Evolutionary conservation across 768 basidiomycete genomes (phyloP).

Genomic region (Suillus spraguei): DNA sequence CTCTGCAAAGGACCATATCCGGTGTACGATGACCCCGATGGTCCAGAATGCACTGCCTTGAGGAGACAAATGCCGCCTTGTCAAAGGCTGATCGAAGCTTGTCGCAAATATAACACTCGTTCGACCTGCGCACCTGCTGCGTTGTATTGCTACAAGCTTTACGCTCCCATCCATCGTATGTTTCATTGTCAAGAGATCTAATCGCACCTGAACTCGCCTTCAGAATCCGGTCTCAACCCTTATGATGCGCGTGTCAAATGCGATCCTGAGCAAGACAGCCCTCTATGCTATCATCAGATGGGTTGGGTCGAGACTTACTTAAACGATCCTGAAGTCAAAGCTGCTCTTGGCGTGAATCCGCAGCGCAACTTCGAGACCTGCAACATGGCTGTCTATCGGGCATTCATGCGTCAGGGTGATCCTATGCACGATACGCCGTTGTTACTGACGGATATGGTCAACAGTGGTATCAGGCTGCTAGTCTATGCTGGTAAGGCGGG

Average conservation of each 20-base stretch:
- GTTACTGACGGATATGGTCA: constrained; percentile 78
- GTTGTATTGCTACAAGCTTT: constrained; percentile 82
- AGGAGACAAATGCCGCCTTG: constrained; percentile 71
- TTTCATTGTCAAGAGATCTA: constrained; percentile 13
- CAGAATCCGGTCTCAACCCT: constrained; percentile 78
- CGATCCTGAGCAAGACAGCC: constrained; percentile 68
- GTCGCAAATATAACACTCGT: constrained; percentile 62
- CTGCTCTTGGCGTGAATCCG: constrained; percentile 73
- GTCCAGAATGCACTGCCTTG: constrained; percentile 66
- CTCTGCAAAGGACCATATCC: constrained; percentile 83
- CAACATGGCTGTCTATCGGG: constrained; percentile 79
- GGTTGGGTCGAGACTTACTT: constrained; percentile 87
- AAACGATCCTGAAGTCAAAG: constrained; percentile 77
- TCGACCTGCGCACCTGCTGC: constrained; percentile 74
- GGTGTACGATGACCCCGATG: constrained; percentile 70
- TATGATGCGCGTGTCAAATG: constrained; percentile 86
- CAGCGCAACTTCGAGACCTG: constrained; percentile 65
- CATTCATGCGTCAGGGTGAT: constrained; percentile 83
- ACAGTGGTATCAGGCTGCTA: constrained; percentile 80
- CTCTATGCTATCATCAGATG: constrained; percentile 80
- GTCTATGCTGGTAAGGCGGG: constrained; percentile 94
- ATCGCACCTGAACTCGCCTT: constrained; percentile 10
- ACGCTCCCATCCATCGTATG: constrained; percentile 70
- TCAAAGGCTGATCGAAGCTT: constrained; percentile 69
- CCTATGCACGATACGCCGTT: constrained; percentile 80